A percentile compares a stretch with the other conserved stretches of the same genome.
phyloP scores from a whole-genome alignment of 257 asterid genomes.

The Primulina huaijiensis region DNA sequence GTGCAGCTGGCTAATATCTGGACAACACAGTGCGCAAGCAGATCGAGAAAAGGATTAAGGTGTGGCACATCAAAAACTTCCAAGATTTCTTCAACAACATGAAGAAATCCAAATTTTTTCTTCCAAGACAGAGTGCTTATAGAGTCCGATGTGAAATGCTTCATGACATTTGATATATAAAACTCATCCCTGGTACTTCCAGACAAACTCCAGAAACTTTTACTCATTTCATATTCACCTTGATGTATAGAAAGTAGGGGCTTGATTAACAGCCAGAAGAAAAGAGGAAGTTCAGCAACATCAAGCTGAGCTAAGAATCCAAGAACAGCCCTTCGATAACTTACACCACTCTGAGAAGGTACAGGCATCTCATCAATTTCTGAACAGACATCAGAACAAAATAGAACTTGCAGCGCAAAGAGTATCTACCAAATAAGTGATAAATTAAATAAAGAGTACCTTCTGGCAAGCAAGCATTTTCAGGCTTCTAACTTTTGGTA shows the following conservation, averaged over 20 bases:
- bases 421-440: conserved; percentile 2
- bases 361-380: conserved; percentile 15
- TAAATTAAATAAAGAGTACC: conserved; percentile 42
- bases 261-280: conserved; percentile 66
- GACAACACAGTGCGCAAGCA: conserved; percentile 63
- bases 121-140: conserved; percentile 63
- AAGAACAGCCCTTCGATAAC: conserved; percentile 79
- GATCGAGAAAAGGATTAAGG: conserved; percentile 66
- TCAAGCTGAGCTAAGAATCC: conserved; percentile 85
- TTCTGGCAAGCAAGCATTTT: conserved; percentile 72
- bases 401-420: conserved; percentile 15
- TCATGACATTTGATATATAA: conserved; percentile 46
- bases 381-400: conserved; percentile 19
- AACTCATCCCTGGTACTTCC: conserved; percentile 35
- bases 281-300: conserved; percentile 73
- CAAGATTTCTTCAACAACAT: conserved; percentile 74
- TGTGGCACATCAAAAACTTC: conserved; percentile 77
- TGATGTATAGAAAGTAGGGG: conserved; percentile 52
- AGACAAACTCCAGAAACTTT: conserved; percentile 29
- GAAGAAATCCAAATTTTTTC: conserved; percentile 75
- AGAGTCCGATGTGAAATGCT: conserved; percentile 50
- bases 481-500: conserved; percentile 78
- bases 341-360: conserved; percentile 57
- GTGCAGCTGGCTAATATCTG: conserved; percentile 70
- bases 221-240: conserved; percentile 35